Base-by-base conservation (phyloP, 2,329 filamentous ascomycete species). In the Aspergillus chevalieri region DNA sequence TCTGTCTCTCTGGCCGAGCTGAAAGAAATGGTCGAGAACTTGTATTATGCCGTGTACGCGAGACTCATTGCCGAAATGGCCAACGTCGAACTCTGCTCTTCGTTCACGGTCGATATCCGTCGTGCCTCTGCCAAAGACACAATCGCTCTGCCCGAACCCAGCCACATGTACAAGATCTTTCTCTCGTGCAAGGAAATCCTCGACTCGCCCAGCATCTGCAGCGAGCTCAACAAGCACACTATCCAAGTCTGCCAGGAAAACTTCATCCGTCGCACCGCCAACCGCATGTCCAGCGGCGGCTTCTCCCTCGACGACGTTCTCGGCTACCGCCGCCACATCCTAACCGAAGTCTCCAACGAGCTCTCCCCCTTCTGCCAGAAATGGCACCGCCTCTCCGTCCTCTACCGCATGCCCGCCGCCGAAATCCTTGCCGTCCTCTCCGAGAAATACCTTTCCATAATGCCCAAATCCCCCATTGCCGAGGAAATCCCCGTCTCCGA, bases 11-110 rank as follows among this genome's bases (percentile, higher is more conserved):
- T 66, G 14, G 43, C 51, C 19, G 51, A 56, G 5, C 57, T 73
- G n/a, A 62, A 71, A 42, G 57, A 62, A n/a, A 60, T 56, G 10
- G 55, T 63, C 15, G 67, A 72, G 46, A 64, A 65, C 22, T 57
- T 72, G 6, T 72, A 63, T 47, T 70, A 71, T 47, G 57, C 63
- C 9, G 47, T 70, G 21, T 69, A 68, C 47, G 58, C 69, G 2
- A 60, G 67, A 30, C 43, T 73, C 6, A 57, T 65, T n/a, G 60
- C 67, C 41, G 70, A 73, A 46, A 64, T 71, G 33, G 61, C 60
- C 5, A 65, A 57, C 15, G 58, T 67, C 24, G 65, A 72, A 17
- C 60, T 71, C 17, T 69, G 64, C 48, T 49, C 61, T 36, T 61
- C 58, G 14, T 69, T 65, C 48, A 52, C 57, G 17, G 50, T 60